Percentiles rank a stretch among this genome's conserved stretches.
These are phyloP conservation scores for Claviceps pusilla DNA, from an alignment of 2,329 filamentous ascomycete species.

Conservation along the genomic window DNA sequence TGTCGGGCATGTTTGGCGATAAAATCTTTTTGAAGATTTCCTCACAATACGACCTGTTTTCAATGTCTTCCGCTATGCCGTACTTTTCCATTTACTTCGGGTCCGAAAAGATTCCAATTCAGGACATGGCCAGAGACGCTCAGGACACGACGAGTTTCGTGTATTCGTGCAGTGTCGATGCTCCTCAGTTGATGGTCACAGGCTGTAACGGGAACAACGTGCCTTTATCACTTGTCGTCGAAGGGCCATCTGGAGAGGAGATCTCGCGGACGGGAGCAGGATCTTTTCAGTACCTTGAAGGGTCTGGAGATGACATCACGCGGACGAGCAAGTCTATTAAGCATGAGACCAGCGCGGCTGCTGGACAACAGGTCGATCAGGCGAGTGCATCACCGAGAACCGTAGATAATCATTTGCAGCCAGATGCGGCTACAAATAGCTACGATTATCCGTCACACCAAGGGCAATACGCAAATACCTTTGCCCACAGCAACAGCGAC, in stretches of 20 bases:
- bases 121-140: conserved; percentile 45
- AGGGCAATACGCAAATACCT: conserved; percentile 23
- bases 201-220: conserved; percentile 34
- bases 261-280: conserved; percentile 33
- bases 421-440: conserved; percentile 27
- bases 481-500: conserved; percentile 28
- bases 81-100: conserved; percentile 61
- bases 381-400: conserved; percentile 28
- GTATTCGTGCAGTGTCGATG: conserved; percentile 58
- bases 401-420: conserved; percentile 21
- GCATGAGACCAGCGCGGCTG: conserved; percentile 20
- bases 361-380: conserved; percentile 23
- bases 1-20: conserved; percentile 52
- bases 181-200: conserved; percentile 45
- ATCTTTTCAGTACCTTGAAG: conserved; percentile 35
- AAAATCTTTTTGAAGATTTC: conserved; percentile 60
- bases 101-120: conserved; percentile 48
- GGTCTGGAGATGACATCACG: conserved; percentile 31
- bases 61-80: conserved; percentile 37
- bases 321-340: conserved; percentile 21
- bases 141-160: conserved; percentile 46
- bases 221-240: conserved; percentile 39
- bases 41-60: conserved; percentile 55
- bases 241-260: conserved; percentile 36
- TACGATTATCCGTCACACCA: conserved; percentile 32